Evolutionary conservation across 2,329 filamentous ascomycete species (phyloP), one percentile per base, ranked within the genome.

Genomic region (Epichloe amarillans): DNA sequence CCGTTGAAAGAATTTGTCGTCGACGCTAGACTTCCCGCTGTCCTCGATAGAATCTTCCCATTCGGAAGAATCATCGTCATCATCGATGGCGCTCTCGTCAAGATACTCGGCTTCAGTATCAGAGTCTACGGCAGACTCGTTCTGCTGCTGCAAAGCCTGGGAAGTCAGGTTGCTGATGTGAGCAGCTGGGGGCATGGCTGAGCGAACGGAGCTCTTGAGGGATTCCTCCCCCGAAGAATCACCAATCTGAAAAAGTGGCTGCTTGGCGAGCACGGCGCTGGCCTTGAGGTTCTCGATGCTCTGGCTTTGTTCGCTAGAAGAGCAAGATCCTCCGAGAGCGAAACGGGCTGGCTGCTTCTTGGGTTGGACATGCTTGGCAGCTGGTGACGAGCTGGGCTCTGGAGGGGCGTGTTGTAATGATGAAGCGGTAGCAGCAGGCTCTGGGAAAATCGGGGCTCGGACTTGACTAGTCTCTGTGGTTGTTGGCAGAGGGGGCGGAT

Each of bases 1-100:
- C 8, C 93, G 85, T 66, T 90, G 83, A 76, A 98, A 98, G 60
- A 88, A 75, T 61, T 80, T 83, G 54, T 93, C 85, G 54, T 93
- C 86, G 48, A 89, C 76, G 63, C 87, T 94, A 1, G 87, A 87
- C 58, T 86, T 85, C 52, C 83, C 86, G 63, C 86, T 93, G 58
- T 94, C 87, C 54, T 86, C 86, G 21, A 86, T 80, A 0, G 84
- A 88, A 60, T 79, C 73, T 61, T 84, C 75, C 72, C 79, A 78
- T 50, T 80, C 79, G 46, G 69, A 79, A 52, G 65, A 74, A 53
- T 79, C 75, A n/a, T 82, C 80, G 50, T 86, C 82, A 48, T 84
- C 82, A 49, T 85, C 82, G 51, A 93, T 90, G 50, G 86, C 88
- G 62, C 86, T 91, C 71, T 93, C 87, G 39, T 88, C 86, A 35